A percentile compares a stretch with the other conserved stretches of the same genome.
These are phyloP conservation scores for Xylaria sp. DNA, from an alignment of 2,329 filamentous ascomycete genomes.

Conservation along the genomic window DNA sequence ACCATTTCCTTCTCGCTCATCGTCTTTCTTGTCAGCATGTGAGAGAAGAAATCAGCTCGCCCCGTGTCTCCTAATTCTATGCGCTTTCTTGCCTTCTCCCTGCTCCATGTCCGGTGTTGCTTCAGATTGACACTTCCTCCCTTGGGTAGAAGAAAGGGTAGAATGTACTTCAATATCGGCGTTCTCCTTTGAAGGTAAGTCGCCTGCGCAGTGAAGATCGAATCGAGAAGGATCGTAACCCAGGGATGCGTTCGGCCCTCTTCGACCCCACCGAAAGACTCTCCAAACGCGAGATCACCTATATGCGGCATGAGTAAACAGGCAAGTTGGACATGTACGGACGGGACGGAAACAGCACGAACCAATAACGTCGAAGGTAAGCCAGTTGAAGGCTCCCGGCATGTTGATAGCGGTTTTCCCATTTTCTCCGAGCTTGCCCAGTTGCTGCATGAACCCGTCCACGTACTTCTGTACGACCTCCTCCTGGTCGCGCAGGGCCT, in stretches of 20 bases:
- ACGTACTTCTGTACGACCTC: constrained; percentile 23
- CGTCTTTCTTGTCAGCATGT: constrained; percentile 16
- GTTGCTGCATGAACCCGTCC: constrained; percentile 16
- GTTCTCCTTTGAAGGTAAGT: not conserved
- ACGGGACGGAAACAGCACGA: constrained; percentile 1
- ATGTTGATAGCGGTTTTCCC: constrained; percentile 24
- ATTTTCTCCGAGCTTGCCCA: constrained; percentile 15
- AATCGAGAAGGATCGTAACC: constrained; percentile 18
- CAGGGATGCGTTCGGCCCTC: constrained; percentile 15
- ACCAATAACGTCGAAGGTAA: constrained; percentile 32
- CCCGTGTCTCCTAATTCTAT: constrained; percentile 20
- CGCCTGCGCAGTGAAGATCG: constrained; percentile 1
- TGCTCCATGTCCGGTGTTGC: constrained; percentile 12
- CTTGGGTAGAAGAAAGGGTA: constrained; percentile 14
- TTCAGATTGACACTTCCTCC: constrained; percentile 8
- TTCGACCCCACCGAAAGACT: constrained; percentile 19
- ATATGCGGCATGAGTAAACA: not conserved
- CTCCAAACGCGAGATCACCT: constrained; percentile 19
- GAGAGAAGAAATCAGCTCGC: constrained; percentile 23
- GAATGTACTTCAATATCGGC: constrained; percentile 6
- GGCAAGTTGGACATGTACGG: not conserved
- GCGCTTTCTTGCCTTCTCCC: constrained; percentile 13
- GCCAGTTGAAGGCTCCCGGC: constrained; percentile 24
- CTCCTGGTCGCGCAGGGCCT: constrained; percentile 23
- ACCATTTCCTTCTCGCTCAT: constrained; percentile 26